phyloP scores from a whole-genome alignment of 2,329 filamentous ascomycete genomes.

The Piedraia hortae region DNA sequence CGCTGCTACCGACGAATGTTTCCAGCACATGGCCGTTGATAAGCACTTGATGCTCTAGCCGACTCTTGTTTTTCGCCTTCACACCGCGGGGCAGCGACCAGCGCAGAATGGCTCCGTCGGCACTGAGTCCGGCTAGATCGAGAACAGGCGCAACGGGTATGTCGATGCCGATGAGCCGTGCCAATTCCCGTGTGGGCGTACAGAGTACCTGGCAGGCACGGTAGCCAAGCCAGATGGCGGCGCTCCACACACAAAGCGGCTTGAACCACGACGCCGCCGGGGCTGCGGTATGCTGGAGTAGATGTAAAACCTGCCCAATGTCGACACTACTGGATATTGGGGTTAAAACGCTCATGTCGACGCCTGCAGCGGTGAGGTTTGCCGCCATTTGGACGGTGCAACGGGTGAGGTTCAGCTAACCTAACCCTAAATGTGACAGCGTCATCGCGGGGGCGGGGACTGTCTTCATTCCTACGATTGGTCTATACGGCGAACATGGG shows the following conservation, averaged over 20 bases:
- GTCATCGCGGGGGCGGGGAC: too few relatives aligned
- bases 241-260: conserved; percentile 4
- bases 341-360: too few relatives aligned
- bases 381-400: too few relatives aligned
- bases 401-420: too few relatives aligned
- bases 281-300: not conserved
- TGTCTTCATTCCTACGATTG: too few relatives aligned
- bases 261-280: conserved; percentile 3
- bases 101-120: conserved; percentile 66
- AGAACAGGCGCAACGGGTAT: conserved; percentile 75
- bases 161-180: conserved; percentile 68
- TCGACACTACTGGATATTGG: not conserved
- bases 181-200: conserved; percentile 73
- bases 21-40: conserved; percentile 66
- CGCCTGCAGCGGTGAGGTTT: too few relatives aligned
- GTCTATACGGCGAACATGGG: too few relatives aligned
- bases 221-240: conserved; percentile 29
- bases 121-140: conserved; percentile 66
- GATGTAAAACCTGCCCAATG: not conserved
- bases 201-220: conserved; percentile 70
- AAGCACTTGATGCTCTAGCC: conserved; percentile 71
- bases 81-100: conserved; percentile 34
- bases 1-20: conserved; percentile 50
- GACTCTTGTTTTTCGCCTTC: conserved; percentile 32
- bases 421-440: too few relatives aligned